Percentiles rank a stretch among this genome's conserved stretches.
Conservation (phyloP, 257 asterid species). For the Gynochthodes officinalis region DNA sequence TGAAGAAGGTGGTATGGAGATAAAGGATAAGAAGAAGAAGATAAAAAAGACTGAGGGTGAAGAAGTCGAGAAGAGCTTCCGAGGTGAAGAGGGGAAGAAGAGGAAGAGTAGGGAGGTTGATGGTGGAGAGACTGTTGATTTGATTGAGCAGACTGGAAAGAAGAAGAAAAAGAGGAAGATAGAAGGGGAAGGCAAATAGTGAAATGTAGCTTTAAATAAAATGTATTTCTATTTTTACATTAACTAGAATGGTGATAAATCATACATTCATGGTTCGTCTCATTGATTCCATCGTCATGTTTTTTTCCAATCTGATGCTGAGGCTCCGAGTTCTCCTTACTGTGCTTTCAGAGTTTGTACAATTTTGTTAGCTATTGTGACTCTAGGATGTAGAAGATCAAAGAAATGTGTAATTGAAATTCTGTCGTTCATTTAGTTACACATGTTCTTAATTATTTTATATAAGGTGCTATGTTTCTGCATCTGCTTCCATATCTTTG, state of each 20-base stretch:
- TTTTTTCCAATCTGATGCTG: not conserved
- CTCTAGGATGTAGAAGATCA: not conserved
- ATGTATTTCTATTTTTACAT: not conserved
- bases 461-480: not conserved
- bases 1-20: too few relatives aligned
- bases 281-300: not conserved
- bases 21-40: too few relatives aligned
- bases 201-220: not conserved
- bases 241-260: not conserved
- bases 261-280: not conserved
- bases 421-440: not conserved
- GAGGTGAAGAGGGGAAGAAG: too few relatives aligned
- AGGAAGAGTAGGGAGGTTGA: conserved; percentile 28
- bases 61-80: too few relatives aligned
- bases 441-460: not conserved
- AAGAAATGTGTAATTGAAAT: not conserved
- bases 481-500: too few relatives aligned
- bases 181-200: conserved; percentile 19
- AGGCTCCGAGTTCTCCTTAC: not conserved
- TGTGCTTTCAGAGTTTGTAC: not conserved
- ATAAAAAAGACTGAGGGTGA: too few relatives aligned
- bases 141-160: conserved; percentile 19
- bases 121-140: conserved; percentile 9
- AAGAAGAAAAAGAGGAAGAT: conserved; percentile 32
- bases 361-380: not conserved